Evolutionary conservation across 2,329 filamentous ascomycete genomes (phyloP).

Genomic region (Pleurostoma richardsiae): DNA sequence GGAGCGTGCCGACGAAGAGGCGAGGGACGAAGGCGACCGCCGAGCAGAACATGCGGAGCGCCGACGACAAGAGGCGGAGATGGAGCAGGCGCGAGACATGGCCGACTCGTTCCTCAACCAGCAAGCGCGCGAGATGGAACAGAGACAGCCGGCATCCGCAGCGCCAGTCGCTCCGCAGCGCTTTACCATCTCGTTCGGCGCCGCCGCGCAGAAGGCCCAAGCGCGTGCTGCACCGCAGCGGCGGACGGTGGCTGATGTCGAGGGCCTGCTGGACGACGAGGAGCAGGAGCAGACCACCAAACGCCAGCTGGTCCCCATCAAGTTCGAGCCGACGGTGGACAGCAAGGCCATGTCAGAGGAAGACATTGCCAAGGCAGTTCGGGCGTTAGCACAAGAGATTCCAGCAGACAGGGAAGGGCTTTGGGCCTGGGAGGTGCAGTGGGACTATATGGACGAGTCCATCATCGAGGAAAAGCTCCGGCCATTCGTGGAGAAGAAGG

Average conservation of each 20-base stretch:
- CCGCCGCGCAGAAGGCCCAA: constrained; percentile 70
- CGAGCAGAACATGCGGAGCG: constrained; percentile 71
- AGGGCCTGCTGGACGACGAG: constrained; percentile 91
- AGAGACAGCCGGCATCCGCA: constrained; percentile 30
- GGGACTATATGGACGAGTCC: constrained; percentile 81
- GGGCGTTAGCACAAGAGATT: constrained; percentile 82
- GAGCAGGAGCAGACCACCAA: constrained; percentile 70
- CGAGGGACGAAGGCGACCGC: constrained; percentile 78
- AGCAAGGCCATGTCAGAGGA: constrained; percentile 73
- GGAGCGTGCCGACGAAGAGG: constrained; percentile 69
- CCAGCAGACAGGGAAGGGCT: constrained; percentile 80
- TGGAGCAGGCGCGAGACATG: constrained; percentile 75
- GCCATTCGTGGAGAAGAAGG: constrained; percentile 97
- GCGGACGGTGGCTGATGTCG: constrained; percentile 87
- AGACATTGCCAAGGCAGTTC: constrained; percentile 76
- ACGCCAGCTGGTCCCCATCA: constrained; percentile 75
- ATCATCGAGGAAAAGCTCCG: constrained; percentile 81
- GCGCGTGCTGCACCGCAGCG: constrained; percentile 53
- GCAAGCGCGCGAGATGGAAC: constrained; percentile 72
- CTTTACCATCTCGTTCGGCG: constrained; percentile 90
- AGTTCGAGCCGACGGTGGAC: constrained; percentile 66
- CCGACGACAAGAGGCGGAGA: constrained; percentile 62
- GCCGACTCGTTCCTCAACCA: constrained; percentile 87
- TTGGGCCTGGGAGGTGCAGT: constrained; percentile 90
- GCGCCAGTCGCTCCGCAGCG: constrained; percentile 58